Conservation (phyloP, 495 filamentous ascomycete species). For the Tuber borchii region DNA sequence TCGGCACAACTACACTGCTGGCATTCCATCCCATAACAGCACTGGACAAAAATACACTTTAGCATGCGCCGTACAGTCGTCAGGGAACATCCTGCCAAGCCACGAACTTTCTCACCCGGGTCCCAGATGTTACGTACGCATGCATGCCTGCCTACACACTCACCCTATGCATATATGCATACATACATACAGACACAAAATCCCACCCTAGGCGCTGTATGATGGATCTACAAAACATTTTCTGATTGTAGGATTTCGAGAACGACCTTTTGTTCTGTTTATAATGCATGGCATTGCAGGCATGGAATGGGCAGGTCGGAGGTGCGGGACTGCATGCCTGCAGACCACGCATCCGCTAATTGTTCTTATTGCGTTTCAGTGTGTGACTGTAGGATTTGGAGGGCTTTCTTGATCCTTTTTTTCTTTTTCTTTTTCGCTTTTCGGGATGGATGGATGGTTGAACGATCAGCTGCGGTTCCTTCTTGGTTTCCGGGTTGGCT, state of each 20-base stretch:
- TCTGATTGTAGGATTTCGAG: not conserved
- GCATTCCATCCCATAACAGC: not conserved
- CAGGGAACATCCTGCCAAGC: not conserved
- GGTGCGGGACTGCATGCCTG: not conserved
- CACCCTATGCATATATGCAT: not conserved
- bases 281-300: not conserved
- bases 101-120: not conserved
- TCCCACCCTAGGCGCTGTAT: not conserved
- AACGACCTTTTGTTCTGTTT: not conserved
- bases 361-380: not conserved
- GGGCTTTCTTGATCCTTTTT: not conserved
- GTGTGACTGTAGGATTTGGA: not conserved
- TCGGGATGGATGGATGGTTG: not conserved
- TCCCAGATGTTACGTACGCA: not conserved
- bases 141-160: not conserved
- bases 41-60: not conserved
- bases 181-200: not conserved
- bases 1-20: not conserved
- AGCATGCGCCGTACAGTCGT: not conserved
- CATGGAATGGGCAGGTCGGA: not conserved
- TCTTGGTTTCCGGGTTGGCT: not conserved
- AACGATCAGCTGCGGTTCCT: not conserved
- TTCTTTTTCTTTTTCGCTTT: not conserved
- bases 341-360: not conserved
- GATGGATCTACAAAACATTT: not conserved